Percentiles rank a stretch among this genome's conserved stretches.
Conservation (phyloP, 2,329 filamentous ascomycete species). For the Ilyonectria robusta region DNA sequence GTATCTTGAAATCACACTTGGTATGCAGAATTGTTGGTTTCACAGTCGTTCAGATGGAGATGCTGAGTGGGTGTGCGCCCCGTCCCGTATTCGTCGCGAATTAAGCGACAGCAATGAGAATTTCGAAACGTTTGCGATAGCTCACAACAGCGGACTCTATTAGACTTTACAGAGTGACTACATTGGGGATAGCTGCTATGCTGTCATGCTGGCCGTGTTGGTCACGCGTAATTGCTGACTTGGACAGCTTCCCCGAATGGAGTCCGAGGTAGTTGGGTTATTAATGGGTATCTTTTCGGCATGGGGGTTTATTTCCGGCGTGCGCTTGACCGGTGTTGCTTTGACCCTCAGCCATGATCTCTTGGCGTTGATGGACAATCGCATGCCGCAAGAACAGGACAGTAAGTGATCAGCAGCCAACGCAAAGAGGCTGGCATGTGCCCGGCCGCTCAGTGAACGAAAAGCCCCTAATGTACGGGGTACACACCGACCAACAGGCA, state of each 20-base stretch:
- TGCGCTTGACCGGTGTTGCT: not conserved
- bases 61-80: not conserved
- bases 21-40: not conserved
- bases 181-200: not conserved
- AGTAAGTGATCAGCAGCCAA: constrained; percentile 1
- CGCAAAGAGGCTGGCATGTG: not conserved
- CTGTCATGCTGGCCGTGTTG: not conserved
- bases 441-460: not conserved
- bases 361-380: not conserved
- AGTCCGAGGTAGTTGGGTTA: not conserved
- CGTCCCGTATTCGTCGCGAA: not conserved
- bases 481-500: not conserved
- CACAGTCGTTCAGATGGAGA: not conserved
- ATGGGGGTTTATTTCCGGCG: not conserved
- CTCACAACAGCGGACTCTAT: not conserved
- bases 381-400: not conserved
- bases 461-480: not conserved
- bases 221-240: not conserved
- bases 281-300: not conserved
- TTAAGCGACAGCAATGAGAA: not conserved
- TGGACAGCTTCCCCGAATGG: not conserved
- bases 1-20: too few species aligned
- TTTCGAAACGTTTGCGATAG: not conserved
- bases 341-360: not conserved
- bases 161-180: not conserved